These are phyloP conservation scores for Rhodotorula paludigena DNA, from an alignment of 768 basidiomycete genomes.

Conservation along the genomic window DNA sequence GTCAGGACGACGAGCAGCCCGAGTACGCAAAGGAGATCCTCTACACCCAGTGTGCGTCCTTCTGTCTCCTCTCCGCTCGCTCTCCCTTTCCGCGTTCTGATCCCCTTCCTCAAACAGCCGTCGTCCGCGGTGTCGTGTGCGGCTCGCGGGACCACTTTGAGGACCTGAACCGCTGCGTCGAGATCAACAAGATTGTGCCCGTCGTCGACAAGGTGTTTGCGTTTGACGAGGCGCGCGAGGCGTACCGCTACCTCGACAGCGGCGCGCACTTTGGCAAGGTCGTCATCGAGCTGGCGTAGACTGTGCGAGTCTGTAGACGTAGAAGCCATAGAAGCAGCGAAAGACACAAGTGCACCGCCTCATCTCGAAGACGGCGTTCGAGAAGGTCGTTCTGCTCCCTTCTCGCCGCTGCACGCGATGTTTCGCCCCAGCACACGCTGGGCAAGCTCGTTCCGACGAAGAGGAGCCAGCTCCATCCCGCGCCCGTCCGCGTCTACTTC, in stretches of 20 bases:
- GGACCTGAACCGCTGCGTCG: slow-evolving; percentile 47
- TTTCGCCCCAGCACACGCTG: too few species aligned
- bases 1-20: slow-evolving; percentile 5
- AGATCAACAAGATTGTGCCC: slow-evolving; percentile 22
- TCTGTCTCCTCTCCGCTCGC: not conserved
- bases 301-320: too few species aligned
- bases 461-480: not conserved
- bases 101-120: not conserved
- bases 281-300: slow-evolving; percentile 53
- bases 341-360: too few species aligned
- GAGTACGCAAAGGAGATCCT: slow-evolving; percentile 34
- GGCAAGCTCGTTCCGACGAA: not conserved
- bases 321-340: too few species aligned
- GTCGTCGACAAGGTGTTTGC: slow-evolving; percentile 48
- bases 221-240: slow-evolving; percentile 56
- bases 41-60: slow-evolving; percentile 14
- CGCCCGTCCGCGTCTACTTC: not conserved
- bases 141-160: slow-evolving; percentile 62
- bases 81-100: not conserved
- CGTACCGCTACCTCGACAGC: slow-evolving; percentile 56
- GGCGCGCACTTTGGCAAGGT: slow-evolving; percentile 63
- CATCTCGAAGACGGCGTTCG: too few species aligned
- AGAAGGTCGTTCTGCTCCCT: too few species aligned
- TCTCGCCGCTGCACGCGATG: too few species aligned
- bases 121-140: slow-evolving; percentile 56